phyloP scores from a whole-genome alignment of 345 rosid species.

The Rhizophora apiculata region DNA sequence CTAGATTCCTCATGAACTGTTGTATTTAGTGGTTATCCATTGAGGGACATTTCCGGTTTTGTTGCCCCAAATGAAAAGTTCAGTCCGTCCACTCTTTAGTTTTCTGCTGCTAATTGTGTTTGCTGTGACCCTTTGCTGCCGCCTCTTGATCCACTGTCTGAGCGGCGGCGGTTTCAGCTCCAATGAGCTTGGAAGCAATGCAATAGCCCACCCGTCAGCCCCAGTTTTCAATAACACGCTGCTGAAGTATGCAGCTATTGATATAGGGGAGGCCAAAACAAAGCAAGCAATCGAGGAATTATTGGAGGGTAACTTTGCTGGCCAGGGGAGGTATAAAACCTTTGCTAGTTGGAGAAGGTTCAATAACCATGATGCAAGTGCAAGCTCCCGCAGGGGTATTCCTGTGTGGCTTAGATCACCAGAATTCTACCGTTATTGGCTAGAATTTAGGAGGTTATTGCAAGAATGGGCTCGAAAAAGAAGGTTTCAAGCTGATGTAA shows the following conservation, averaged over 20 bases:
- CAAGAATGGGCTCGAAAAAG: constrained; percentile 56
- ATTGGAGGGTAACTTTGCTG: constrained; percentile 51
- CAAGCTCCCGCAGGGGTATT: constrained; percentile 27
- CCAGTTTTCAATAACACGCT: constrained; percentile 60
- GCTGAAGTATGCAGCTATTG: constrained; percentile 62
- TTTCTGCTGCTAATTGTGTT: constrained; percentile 51
- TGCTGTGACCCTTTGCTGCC: constrained; percentile 50
- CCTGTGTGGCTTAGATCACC: constrained; percentile 53
- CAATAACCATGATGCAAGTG: constrained; percentile 31
- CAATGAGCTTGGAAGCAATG: constrained; percentile 29
- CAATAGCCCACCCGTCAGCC: constrained; percentile 16
- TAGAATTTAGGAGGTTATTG: constrained; percentile 61
- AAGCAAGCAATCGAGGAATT: constrained; percentile 61
- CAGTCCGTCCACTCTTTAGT: constrained; percentile 61
- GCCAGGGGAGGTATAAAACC: constrained; percentile 44
- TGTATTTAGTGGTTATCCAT: constrained; percentile 7
- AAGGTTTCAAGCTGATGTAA: constrained; percentile 52
- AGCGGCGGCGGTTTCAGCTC: constrained; percentile 29
- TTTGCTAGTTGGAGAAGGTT: constrained; percentile 45
- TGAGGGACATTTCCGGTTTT: constrained; percentile 5
- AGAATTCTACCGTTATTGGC: constrained; percentile 59
- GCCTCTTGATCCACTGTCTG: constrained; percentile 40
- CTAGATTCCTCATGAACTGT: constrained; percentile 19
- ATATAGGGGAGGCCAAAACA: constrained; percentile 51
- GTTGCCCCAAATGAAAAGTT: constrained; percentile 53